A percentile compares a stretch with the other conserved stretches of the same genome.
Conservation (phyloP, 352 stramenopile species). For the Ophiocytium majus region DNA sequence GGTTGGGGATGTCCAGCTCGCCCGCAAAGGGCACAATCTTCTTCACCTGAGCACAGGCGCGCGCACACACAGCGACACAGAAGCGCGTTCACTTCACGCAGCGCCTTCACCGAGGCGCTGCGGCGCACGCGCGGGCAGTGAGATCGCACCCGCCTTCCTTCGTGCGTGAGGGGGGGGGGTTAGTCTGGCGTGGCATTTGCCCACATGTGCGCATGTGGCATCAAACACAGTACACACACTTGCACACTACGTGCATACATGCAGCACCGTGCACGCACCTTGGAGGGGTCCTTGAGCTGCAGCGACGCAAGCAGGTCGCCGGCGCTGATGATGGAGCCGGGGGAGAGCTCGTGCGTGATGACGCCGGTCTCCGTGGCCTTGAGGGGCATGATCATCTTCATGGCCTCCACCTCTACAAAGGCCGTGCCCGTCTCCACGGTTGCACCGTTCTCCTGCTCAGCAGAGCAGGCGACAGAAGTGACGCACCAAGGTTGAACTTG, state of each 20-base stretch:
- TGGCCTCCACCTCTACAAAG: constrained; percentile 86
- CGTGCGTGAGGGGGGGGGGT: too few species aligned
- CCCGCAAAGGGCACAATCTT: constrained; percentile 78
- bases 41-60: constrained; percentile 78
- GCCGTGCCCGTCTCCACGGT: constrained; percentile 72
- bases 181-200: too few species aligned
- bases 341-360: constrained; percentile 90
- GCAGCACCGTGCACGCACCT: not conserved
- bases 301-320: constrained; percentile 96
- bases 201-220: too few species aligned
- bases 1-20: constrained; percentile 63
- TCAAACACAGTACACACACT: too few species aligned
- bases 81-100: too few species aligned
- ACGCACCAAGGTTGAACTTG: too few species aligned
- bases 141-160: too few species aligned
- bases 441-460: constrained; percentile 56
- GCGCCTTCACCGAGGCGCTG: too few species aligned
- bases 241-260: constrained; percentile 12
- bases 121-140: too few species aligned
- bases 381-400: constrained; percentile 98
- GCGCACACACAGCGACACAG: not conserved
- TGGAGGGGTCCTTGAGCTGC: constrained; percentile 93
- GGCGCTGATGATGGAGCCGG: constrained; percentile 92
- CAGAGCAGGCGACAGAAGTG: too few species aligned
- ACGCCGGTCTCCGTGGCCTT: constrained; percentile 93